Evolutionary conservation across 2,329 filamentous ascomycete species (phyloP).

Genomic region (Aspergillus thermomutatus): DNA sequence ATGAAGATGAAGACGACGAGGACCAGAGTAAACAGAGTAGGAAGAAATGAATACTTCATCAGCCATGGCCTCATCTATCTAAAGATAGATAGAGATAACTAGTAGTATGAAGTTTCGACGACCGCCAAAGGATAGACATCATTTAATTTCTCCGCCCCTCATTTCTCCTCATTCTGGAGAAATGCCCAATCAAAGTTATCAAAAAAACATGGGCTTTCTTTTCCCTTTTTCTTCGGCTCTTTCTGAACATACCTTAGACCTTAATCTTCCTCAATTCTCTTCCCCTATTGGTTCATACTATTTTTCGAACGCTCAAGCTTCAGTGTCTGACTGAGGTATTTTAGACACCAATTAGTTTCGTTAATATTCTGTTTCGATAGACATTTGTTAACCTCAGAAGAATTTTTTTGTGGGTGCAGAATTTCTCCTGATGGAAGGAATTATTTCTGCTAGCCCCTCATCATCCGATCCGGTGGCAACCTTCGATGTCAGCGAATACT

Average conservation of each 20-base stretch:
- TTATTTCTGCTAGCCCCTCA: slow-evolving; percentile 9
- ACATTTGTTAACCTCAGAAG: neutral
- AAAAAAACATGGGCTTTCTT: neutral
- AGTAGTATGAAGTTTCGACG: neutral
- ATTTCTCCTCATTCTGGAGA: neutral
- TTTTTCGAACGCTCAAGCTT: neutral
- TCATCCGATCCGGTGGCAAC: slow-evolving; percentile 25
- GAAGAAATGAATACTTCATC: neutral
- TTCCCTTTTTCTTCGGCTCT: neutral
- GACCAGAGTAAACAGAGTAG: neutral
- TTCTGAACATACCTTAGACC: neutral
- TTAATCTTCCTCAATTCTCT: neutral
- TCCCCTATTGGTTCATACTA: neutral
- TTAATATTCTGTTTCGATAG: neutral
- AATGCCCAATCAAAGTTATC: neutral
- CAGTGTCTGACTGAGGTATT: neutral
- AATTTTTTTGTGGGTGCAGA: neutral
- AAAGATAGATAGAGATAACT: neutral
- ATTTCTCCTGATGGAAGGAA: slow-evolving; percentile 7
- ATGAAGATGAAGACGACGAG: neutral
- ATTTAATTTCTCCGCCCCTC: neutral
- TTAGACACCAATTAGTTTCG: neutral
- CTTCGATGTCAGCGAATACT: slow-evolving; percentile 51
- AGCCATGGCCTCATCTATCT: neutral
- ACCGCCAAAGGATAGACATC: neutral